phyloP scores from a whole-genome alignment of 441 rosid species.

The Bocquillonia castaneifolia region DNA sequence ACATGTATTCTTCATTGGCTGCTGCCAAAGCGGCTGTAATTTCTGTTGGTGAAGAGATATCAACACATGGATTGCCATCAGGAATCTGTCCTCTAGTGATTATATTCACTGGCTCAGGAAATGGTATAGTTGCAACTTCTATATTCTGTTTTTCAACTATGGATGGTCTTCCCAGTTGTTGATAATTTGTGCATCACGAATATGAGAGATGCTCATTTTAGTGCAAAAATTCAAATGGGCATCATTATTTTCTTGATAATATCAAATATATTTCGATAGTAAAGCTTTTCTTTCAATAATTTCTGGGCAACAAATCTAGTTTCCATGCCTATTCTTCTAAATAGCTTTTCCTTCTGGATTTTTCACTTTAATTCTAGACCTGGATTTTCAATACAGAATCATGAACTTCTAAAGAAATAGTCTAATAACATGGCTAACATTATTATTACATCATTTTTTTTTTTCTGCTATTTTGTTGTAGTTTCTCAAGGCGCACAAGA shows the following conservation, averaged over 20 bases:
- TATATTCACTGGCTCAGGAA: slow-evolving; percentile 80
- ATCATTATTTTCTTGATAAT: background rate
- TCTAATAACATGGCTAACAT: too few relatives aligned
- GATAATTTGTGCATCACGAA: background rate
- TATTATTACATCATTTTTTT: background rate
- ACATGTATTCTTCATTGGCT: slow-evolving; percentile 82
- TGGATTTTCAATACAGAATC: background rate
- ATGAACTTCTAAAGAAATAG: background rate
- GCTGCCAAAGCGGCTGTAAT: slow-evolving; percentile 90
- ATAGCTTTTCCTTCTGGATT: background rate
- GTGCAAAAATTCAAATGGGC: background rate
- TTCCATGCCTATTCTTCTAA: background rate
- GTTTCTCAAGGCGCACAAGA: slow-evolving; percentile 90
- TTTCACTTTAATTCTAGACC: background rate
- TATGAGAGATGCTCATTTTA: background rate
- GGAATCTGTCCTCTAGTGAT: slow-evolving; percentile 88
- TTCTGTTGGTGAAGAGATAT: slow-evolving; percentile 84
- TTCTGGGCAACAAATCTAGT: background rate
- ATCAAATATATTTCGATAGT: background rate
- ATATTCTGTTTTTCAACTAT: background rate
- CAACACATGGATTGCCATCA: slow-evolving; percentile 68
- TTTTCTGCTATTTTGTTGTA: slow-evolving; percentile 21
- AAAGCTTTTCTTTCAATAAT: slow-evolving; percentile 5
- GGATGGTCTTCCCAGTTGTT: background rate
- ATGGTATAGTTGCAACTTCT: slow-evolving; percentile 42